Percentiles rank a stretch among this genome's conserved stretches.
Conservation (phyloP, 441 rosid genomes). For the Bocquillonia castaneifolia region DNA sequence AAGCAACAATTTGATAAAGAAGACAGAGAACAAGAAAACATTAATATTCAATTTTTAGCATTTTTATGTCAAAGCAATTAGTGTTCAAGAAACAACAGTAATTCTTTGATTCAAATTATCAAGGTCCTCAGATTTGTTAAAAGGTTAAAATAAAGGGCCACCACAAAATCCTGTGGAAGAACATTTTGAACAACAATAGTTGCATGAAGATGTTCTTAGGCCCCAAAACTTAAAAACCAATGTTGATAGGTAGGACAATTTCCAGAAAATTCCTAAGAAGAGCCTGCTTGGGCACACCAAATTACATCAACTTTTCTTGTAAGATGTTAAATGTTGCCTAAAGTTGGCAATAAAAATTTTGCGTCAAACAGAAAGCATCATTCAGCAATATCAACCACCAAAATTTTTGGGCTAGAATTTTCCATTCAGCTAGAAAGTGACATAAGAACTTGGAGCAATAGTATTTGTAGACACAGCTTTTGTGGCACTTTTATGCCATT, state of each 20-base stretch:
- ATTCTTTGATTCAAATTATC: neutral
- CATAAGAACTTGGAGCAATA: neutral
- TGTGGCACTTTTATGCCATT: neutral
- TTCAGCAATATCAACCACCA: neutral
- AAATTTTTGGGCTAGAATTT: neutral
- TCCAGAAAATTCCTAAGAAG: neutral
- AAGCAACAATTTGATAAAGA: conserved; percentile 13
- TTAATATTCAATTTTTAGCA: conserved; percentile 7
- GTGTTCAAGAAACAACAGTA: neutral
- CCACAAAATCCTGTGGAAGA: neutral
- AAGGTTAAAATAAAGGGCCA: neutral
- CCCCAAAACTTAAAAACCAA: neutral
- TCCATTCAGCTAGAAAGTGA: neutral
- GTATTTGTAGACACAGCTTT: neutral
- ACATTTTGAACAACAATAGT: neutral
- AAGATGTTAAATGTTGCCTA: neutral
- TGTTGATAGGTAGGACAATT: neutral
- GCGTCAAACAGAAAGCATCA: neutral
- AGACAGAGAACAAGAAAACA: conserved; percentile 10
- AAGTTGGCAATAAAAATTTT: neutral
- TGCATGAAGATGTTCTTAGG: neutral
- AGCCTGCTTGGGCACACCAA: neutral
- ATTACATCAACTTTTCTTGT: neutral
- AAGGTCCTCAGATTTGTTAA: neutral
- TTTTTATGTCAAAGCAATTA: conserved; percentile 3